Evolutionary conservation across 1,284 basidiomycete genomes (phyloP).

Genomic region (Caloboletus inedulis): DNA sequence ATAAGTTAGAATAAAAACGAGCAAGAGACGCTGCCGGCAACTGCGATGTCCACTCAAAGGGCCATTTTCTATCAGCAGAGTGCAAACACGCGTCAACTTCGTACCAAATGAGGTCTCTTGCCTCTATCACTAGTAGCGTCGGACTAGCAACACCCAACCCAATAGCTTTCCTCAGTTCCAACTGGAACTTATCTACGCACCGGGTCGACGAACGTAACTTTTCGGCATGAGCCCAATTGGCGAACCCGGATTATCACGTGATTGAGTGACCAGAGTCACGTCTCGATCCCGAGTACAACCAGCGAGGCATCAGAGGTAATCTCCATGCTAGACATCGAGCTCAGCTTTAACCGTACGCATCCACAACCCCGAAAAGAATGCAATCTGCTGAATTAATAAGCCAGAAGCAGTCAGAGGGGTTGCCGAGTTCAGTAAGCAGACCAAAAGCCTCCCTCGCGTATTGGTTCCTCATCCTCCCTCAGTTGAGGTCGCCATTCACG

Average conservation of each 20-base stretch:
- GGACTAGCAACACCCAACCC: too few species aligned
- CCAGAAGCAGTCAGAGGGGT: constrained; percentile 60
- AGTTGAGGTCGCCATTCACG: constrained; percentile 94
- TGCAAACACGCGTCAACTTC: constrained; percentile 16
- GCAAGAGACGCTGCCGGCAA: constrained; percentile 1
- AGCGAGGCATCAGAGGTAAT: neutral
- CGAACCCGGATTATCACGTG: neutral
- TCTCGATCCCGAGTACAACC: too few species aligned
- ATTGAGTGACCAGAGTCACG: neutral
- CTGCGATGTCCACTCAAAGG: neutral
- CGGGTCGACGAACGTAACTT: neutral
- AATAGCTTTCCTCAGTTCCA: neutral
- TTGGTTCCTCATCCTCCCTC: constrained; percentile 7
- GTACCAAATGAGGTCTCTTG: neutral
- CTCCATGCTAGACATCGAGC: constrained; percentile 14
- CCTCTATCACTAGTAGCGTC: neutral
- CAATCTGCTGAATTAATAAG: constrained; percentile 5
- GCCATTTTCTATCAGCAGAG: neutral
- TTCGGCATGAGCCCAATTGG: too few species aligned
- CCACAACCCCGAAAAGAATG: neutral
- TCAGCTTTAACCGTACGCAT: constrained; percentile 42
- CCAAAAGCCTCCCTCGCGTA: neutral
- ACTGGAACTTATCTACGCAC: neutral
- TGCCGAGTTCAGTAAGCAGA: constrained; percentile 59
- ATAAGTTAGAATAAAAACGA: constrained; percentile 28